Evolutionary conservation across 495 filamentous ascomycete species (phyloP).

Genomic region (Aspergillus ellipticus): DNA sequence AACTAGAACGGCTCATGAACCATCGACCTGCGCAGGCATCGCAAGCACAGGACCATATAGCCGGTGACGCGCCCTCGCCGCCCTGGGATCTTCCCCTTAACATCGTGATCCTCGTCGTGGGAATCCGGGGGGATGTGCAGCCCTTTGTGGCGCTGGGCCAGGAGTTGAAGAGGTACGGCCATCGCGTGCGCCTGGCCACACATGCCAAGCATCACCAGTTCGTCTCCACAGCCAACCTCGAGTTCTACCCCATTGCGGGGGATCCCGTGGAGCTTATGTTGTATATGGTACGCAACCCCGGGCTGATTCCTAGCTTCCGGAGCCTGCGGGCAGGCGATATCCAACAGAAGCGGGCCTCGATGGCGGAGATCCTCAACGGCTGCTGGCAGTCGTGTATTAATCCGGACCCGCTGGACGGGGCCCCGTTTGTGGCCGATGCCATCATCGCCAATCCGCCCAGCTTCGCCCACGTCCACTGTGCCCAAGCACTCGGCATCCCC

Average conservation of each 20-base stretch:
- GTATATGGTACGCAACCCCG: conserved; percentile 50
- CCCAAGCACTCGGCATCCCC: conserved; percentile 53
- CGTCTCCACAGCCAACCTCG: conserved; percentile 46
- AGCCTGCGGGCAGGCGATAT: conserved; percentile 41
- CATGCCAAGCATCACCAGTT: conserved; percentile 56
- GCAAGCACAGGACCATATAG: too few species aligned
- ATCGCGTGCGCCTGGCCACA: conserved; percentile 58
- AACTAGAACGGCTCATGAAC: too few species aligned
- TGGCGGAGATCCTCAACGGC: conserved; percentile 52
- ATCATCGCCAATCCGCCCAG: conserved; percentile 62
- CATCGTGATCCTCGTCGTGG: conserved; percentile 53
- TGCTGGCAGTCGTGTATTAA: conserved; percentile 60
- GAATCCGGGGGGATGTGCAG: conserved; percentile 49
- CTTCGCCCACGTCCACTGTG: conserved; percentile 59
- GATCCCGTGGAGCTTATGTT: conserved; percentile 60
- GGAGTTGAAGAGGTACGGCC: conserved; percentile 35
- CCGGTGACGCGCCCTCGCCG: too few species aligned
- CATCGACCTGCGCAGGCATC: too few species aligned
- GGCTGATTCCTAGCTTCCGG: conserved; percentile 39
- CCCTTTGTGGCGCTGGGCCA: conserved; percentile 50
- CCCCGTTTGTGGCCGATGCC: conserved; percentile 57
- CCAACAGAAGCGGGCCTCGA: conserved; percentile 33
- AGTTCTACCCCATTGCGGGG: conserved; percentile 60
- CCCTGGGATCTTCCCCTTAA: too few species aligned
- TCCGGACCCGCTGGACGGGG: conserved; percentile 40